Percentiles rank a stretch among this genome's conserved stretches.
These are phyloP conservation scores for Colletotrichum spaethianum DNA, from an alignment of 2,329 filamentous ascomycete genomes.

Conservation along the genomic window DNA sequence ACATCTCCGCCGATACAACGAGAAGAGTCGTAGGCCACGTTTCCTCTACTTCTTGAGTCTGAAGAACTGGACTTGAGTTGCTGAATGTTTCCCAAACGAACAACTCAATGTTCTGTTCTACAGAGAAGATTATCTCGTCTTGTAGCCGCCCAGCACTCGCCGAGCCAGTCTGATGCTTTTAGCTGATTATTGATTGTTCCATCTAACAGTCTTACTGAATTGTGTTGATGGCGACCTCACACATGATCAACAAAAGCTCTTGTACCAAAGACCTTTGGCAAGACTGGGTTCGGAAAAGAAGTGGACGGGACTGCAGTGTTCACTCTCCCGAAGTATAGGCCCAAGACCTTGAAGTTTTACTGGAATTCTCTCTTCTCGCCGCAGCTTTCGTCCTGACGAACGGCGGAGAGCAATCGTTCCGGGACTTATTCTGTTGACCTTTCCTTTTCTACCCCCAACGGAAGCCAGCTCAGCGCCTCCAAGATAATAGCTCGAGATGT, in stretches of 20 bases:
- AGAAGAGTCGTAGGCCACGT: not conserved
- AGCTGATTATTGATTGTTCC: not conserved
- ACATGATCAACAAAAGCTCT: not conserved
- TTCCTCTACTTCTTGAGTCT: not conserved
- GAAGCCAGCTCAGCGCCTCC: not conserved
- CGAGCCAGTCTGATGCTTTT: not conserved
- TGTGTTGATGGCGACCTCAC: not conserved
- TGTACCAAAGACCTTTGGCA: not conserved
- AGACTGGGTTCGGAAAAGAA: not conserved
- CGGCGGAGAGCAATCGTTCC: not conserved
- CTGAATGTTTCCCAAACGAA: not conserved
- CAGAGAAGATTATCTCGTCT: not conserved
- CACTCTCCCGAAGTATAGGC: not conserved
- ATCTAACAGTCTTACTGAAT: not conserved
- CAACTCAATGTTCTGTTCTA: not conserved
- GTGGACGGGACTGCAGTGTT: not conserved
- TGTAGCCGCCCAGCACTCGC: too few species aligned
- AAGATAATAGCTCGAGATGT: not conserved
- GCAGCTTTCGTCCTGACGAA: not conserved
- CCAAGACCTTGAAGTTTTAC: too few species aligned
- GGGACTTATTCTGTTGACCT: not conserved
- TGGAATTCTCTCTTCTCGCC: not conserved
- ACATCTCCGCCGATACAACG: not conserved
- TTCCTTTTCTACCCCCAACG: not conserved
- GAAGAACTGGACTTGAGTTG: not conserved